Evolutionary conservation across 176 grass and related monocot species (phyloP), one percentile per base, ranked within the genome.

Genomic region (Carex littledalei): DNA sequence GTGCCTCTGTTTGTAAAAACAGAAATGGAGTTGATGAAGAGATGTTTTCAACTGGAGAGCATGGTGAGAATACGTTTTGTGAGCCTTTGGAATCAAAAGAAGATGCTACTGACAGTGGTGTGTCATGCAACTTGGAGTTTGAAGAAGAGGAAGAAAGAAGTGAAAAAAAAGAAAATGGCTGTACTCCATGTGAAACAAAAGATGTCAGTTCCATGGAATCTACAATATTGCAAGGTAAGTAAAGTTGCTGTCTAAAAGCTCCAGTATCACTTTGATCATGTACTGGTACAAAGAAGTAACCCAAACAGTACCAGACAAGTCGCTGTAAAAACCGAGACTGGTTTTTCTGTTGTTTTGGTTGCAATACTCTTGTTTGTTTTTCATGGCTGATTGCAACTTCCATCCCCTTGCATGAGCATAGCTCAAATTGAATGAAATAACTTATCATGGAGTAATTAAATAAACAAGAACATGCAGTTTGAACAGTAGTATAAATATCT

Each of bases 221-320:
- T 78, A 57, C 49, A 55, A 34, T 32, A 78, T 78, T 78, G 24
- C 74, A 57, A 32, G 50, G 74, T 78, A 57, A 78, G 52, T 56
- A 32, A 32, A 34, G 14, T 75, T 75, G 7, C n/a, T n/a, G n/a
- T n/a, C n/a, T n/a, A 3, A 13, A 13, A 24, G 53, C n/a, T 75
- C 11, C 71, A 8, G 71, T 15, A 49, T 75, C 11, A 75, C 45
- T 75, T 52, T 75, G 18, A 74, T 53, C 50, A 34, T 57, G 24
- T 57, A 57, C 74, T 32, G 15, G 74, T 78, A 56, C 74, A 57
- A 78, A 17, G 74, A 9, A 32, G 6, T 56, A 53, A 75, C 21
- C 72, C 15, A 53, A 54, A 29, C 47, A 16, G 72, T 24, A 76
- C 49, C 39, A 72, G 37, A n/a, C 17, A 72, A 72, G 7, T 71